These are phyloP conservation scores for Omphalea diandra DNA, from an alignment of 441 rosid genomes.

Conservation along the genomic window DNA sequence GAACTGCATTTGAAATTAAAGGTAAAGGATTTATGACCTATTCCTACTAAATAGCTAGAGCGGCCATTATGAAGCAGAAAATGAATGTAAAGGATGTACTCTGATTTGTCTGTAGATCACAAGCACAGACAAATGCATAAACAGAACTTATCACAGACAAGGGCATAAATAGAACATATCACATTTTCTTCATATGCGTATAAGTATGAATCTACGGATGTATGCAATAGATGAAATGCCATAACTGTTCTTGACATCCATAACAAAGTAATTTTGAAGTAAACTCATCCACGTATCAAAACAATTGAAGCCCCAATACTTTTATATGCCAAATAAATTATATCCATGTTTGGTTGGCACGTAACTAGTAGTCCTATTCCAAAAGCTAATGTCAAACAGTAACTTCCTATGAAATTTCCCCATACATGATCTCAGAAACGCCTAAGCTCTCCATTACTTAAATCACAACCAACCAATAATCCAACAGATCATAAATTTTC, in stretches of 20 bases:
- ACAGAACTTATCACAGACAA: neutral
- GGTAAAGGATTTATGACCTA: neutral
- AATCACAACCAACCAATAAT: neutral
- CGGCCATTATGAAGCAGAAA: neutral
- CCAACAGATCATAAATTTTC: neutral
- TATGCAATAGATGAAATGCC: neutral
- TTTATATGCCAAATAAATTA: no score
- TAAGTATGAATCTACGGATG: no score
- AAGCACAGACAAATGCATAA: neutral
- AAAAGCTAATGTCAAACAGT: no score
- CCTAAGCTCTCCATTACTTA: neutral
- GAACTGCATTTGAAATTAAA: neutral
- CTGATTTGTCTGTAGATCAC: neutral
- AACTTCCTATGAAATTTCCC: neutral
- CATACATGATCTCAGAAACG: neutral
- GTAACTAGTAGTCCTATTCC: no score
- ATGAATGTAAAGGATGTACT: neutral
- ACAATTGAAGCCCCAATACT: no score
- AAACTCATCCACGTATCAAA: no score
- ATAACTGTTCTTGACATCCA: neutral
- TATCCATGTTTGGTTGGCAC: no score
- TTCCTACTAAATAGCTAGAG: neutral
- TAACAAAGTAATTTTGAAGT: neutral
- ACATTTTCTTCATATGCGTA: no score
- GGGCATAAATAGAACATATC: neutral